phyloP scores from a whole-genome alignment of 257 asterid species.

The Schizonepeta tenuifolia region DNA sequence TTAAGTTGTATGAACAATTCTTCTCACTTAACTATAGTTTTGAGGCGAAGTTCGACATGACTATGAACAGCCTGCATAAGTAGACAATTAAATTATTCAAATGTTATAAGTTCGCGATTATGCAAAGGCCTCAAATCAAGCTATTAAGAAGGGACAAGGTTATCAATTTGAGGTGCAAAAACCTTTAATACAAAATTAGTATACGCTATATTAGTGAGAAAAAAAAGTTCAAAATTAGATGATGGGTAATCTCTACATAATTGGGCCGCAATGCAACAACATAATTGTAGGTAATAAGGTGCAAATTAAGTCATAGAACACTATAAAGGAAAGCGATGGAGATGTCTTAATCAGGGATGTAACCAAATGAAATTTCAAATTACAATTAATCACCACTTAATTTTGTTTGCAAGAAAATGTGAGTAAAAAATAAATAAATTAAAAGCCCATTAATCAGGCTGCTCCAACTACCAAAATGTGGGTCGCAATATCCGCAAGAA shows the following conservation, averaged over 20 bases:
- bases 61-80: no score
- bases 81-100: no score
- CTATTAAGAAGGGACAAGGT: no score
- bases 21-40: no score
- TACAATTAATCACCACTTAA: not conserved
- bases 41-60: no score
- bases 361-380: not conserved
- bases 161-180: no score
- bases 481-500: slow-evolving; percentile 19
- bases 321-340: not conserved
- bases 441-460: slow-evolving; percentile 25
- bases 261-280: not conserved
- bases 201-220: not conserved
- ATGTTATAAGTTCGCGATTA: no score
- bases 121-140: no score
- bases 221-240: not conserved
- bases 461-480: slow-evolving; percentile 29
- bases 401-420: not conserved
- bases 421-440: slow-evolving; percentile 13
- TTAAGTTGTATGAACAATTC: no score
- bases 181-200: no score
- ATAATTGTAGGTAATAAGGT: not conserved
- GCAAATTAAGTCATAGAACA: not conserved
- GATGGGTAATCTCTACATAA: not conserved
- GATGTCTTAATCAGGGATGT: not conserved